Evolutionary conservation across 371 early-diverging fungal genomes (phyloP), one percentile per base, ranked within the genome.

Genomic region (Phascolomyces articulosus): DNA sequence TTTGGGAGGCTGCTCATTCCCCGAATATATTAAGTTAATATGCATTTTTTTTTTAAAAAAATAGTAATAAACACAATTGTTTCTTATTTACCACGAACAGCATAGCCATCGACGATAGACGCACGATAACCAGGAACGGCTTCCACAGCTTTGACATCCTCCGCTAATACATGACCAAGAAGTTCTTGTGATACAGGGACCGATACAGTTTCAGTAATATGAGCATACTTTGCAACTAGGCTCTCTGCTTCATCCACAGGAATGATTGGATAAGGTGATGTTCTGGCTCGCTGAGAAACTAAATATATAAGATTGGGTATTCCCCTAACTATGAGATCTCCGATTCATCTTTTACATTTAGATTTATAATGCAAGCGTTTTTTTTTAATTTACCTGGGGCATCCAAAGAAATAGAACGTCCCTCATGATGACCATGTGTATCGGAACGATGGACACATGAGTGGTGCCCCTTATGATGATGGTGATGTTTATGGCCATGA

Each of bases 31-130:
- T 13, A n/a, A 20, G 47, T 47, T 20, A 47, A 47, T 13, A 16
- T n/a, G 2, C 8, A 11, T 44, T 13, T 44, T 44, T 1, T 7
- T 44, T 44, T 38, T 7, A 54, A 54, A 24, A 54, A 54, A 27
- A 27, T 11, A 47, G 20, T 6, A n/a, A n/a, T n/a, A n/a, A n/a
- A n/a, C n/a, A n/a, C n/a, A n/a, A n/a, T n/a, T n/a, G n/a, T n/a
- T n/a, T n/a, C n/a, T 31, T 31, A 31, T 34, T 34, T 87, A 90
- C 91, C 84, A 65, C 89, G 72, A 23, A 96, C 92, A 8, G 96
- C 96, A 75, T 97, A 97, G 2, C 98, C 98, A 77, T 97, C 98
- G 21, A 97, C 90, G 21, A 94, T 85, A 0, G 95, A 91, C 4
- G 96, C 96, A 0, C 90, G 85, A 64, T 91, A 96, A 3, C 83